phyloP scores from a whole-genome alignment of 176 grass and related monocot genomes.

The Aegilops sharonensis region DNA sequence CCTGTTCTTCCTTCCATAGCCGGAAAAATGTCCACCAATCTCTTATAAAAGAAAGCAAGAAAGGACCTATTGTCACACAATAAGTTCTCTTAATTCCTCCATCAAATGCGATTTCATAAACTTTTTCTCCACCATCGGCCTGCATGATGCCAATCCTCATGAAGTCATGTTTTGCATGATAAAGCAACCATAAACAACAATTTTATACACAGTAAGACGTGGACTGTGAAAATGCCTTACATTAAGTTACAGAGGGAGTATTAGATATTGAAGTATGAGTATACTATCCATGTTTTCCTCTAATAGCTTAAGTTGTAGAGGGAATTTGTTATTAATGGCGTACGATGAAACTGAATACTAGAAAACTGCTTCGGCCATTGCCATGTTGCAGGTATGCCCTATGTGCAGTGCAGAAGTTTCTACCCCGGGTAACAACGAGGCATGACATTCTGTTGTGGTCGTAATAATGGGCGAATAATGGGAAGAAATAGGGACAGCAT shows the following conservation, averaged over 20 bases:
- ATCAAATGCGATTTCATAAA: neutral
- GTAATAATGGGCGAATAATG: neutral
- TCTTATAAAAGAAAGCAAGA: conserved; percentile 7
- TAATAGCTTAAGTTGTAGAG: neutral
- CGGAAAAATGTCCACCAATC: neutral
- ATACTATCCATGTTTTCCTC: neutral
- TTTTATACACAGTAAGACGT: neutral
- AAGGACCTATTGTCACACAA: neutral
- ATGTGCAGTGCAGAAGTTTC: conserved; percentile 78
- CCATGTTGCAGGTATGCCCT: conserved; percentile 58
- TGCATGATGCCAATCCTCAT: neutral
- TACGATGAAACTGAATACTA: neutral
- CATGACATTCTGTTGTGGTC: conserved; percentile 10
- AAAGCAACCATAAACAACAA: neutral
- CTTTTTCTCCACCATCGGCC: neutral
- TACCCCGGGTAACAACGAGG: conserved; percentile 33
- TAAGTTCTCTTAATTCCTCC: neutral
- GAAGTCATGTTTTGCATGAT: neutral
- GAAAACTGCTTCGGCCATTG: neutral
- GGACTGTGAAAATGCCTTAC: too few species aligned
- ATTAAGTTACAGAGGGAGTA: too few species aligned
- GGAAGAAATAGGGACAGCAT: neutral
- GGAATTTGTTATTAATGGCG: neutral
- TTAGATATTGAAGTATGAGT: neutral
- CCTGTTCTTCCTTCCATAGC: neutral